Percentiles rank a stretch among this genome's conserved stretches.
Evolutionary conservation across 1,139 yeast genomes (phyloP).

Genomic region (Wickerhamomyces sp.): DNA sequence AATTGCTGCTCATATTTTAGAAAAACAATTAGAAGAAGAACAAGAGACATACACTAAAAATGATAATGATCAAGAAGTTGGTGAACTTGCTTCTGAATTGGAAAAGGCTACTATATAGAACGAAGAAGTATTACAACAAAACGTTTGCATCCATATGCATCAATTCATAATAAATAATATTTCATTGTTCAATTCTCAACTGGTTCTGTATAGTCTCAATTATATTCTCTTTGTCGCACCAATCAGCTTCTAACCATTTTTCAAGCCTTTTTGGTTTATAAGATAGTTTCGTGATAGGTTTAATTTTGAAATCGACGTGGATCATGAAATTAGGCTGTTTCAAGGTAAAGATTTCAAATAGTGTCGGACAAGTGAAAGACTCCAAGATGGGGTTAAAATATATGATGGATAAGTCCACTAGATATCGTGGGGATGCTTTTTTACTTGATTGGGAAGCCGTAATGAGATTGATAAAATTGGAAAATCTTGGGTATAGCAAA

Average conservation of each 20-base stretch:
- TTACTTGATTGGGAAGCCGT: conserved; percentile 17
- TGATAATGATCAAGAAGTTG: conserved; percentile 43
- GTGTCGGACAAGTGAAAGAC: conserved; percentile 42
- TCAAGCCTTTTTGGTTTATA: conserved; percentile 50
- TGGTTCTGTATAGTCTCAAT: conserved; percentile 33
- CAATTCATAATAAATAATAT: no score
- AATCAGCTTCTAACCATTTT: conserved; percentile 64
- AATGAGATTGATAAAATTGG: conserved; percentile 40
- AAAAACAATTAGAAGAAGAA: conserved; percentile 47
- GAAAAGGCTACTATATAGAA: conserved; percentile 49
- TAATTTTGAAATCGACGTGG: conserved; percentile 45
- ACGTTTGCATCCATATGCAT: no score
- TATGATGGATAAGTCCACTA: conserved; percentile 46
- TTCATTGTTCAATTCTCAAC: conserved; percentile 19
- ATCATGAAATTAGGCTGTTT: conserved; percentile 38
- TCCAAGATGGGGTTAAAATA: conserved; percentile 36
- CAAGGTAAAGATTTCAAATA: conserved; percentile 51
- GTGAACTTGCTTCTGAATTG: conserved; percentile 55
- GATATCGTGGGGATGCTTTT: conserved; percentile 28
- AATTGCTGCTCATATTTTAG: conserved; percentile 52
- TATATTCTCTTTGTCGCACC: conserved; percentile 64
- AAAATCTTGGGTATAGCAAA: conserved; percentile 62
- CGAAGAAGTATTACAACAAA: no score
- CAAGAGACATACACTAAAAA: conserved; percentile 28
- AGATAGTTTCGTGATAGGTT: conserved; percentile 47